A percentile compares a stretch with the other conserved stretches of the same genome.
These are phyloP conservation scores for Neonectria coccinea DNA, from an alignment of 2,329 filamentous ascomycete genomes.

Conservation along the genomic window DNA sequence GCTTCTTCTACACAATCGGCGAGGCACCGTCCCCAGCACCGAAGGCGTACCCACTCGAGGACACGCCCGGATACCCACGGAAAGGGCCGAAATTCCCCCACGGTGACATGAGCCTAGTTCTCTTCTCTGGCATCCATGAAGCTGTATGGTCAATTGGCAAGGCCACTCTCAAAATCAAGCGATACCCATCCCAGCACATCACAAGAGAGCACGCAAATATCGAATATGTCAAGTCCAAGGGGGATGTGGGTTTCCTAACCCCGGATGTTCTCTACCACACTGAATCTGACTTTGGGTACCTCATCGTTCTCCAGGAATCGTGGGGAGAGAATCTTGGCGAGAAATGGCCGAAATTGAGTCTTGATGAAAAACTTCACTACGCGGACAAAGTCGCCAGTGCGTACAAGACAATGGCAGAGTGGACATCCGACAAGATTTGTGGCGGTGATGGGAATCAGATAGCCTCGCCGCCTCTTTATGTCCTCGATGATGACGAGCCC, in stretches of 20 bases:
- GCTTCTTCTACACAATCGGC: background rate
- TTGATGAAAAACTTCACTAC: background rate
- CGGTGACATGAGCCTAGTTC: background rate
- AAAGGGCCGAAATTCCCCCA: background rate
- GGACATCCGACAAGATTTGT: background rate
- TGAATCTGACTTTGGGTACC: background rate
- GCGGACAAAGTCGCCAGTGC: background rate
- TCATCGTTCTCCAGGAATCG: background rate
- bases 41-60: background rate
- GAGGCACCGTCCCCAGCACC: background rate
- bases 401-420: background rate
- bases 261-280: background rate
- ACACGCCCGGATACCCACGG: background rate
- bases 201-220: background rate
- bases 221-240: background rate
- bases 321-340: background rate
- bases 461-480: background rate
- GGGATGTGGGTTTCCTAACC: background rate
- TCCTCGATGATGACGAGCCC: background rate
- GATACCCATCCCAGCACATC: background rate
- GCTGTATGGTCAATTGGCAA: background rate
- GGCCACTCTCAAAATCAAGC: background rate
- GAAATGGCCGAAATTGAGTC: background rate
- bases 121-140: background rate
- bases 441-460: background rate